Evolutionary conservation across 2,329 filamentous ascomycete genomes (phyloP).

Genomic region (Byssochlamys sp.): DNA sequence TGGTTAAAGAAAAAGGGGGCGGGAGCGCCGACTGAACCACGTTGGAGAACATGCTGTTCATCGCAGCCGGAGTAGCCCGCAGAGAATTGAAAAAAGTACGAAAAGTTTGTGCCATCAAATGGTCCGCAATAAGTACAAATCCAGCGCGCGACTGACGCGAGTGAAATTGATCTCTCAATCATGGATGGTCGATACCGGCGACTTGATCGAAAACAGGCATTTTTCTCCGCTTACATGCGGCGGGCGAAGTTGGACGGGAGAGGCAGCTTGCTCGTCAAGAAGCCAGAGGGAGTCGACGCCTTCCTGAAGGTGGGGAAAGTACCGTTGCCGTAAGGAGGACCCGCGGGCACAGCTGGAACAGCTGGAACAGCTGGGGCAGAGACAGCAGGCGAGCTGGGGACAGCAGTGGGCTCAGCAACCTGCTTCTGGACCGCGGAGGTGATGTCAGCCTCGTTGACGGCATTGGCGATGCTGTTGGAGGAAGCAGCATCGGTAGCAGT

Average conservation of each 20-base stretch:
- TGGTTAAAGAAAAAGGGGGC: neutral
- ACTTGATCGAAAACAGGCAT: conserved; percentile 1
- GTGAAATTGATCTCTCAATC: conserved; percentile 9
- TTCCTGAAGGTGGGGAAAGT: conserved; percentile 6
- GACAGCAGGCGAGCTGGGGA: neutral
- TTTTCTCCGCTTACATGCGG: conserved; percentile 6
- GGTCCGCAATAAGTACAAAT: conserved; percentile 16
- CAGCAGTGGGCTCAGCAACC: neutral
- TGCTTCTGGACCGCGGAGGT: neutral
- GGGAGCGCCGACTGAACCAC: neutral
- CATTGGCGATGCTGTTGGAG: neutral
- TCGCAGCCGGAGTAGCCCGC: neutral
- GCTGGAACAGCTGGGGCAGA: neutral
- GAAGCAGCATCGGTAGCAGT: neutral
- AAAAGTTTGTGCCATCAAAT: conserved; percentile 8
- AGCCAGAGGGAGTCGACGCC: conserved; percentile 16
- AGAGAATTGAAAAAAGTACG: conserved; percentile 7
- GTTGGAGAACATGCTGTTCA: neutral
- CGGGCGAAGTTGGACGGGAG: conserved; percentile 19
- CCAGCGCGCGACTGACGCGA: conserved; percentile 14
- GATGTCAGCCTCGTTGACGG: neutral
- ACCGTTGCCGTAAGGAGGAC: conserved; percentile 2
- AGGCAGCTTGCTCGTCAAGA: conserved; percentile 19
- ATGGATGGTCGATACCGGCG: conserved; percentile 6
- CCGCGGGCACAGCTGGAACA: neutral